These are phyloP conservation scores for Pseudogymnoascus sp. DNA, from an alignment of 2,329 filamentous ascomycete species.

Conservation along the genomic window DNA sequence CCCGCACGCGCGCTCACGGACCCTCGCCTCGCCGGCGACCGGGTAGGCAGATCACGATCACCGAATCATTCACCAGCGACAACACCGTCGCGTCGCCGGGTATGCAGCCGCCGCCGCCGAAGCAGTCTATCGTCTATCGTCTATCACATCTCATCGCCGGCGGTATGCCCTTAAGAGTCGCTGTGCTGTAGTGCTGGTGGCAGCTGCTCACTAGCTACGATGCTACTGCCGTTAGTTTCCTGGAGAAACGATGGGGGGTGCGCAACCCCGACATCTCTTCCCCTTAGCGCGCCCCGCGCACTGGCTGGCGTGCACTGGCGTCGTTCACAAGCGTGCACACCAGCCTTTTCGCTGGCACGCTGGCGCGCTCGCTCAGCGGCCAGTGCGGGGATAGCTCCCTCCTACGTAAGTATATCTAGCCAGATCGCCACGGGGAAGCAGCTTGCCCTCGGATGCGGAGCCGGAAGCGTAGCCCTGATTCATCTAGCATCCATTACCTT, in stretches of 20 bases:
- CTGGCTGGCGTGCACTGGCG: not conserved
- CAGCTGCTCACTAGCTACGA: not conserved
- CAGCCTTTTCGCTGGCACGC: not conserved
- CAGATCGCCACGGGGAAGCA: not conserved
- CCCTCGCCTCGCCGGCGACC: not conserved
- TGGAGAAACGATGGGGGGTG: not conserved
- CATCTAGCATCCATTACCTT: not conserved
- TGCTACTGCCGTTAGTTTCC: not conserved
- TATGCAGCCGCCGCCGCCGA: not conserved
- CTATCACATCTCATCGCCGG: not conserved
- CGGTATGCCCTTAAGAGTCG: not conserved
- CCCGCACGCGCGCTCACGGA: not conserved
- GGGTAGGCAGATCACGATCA: not conserved
- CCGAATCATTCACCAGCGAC: not conserved
- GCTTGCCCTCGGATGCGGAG: not conserved
- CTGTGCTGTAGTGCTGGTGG: not conserved
- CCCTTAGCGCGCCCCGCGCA: not conserved
- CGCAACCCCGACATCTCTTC: not conserved
- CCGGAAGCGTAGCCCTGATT: not conserved
- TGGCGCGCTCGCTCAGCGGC: not conserved
- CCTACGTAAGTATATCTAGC: not conserved
- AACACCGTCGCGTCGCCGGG: not conserved
- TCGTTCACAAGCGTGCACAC: not conserved
- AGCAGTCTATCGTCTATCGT: not conserved
- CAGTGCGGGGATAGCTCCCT: not conserved